Evolutionary conservation across 1,284 basidiomycete species (phyloP), one percentile per base, ranked within the genome.

Genomic region (Cystobasidiaceae sp.): DNA sequence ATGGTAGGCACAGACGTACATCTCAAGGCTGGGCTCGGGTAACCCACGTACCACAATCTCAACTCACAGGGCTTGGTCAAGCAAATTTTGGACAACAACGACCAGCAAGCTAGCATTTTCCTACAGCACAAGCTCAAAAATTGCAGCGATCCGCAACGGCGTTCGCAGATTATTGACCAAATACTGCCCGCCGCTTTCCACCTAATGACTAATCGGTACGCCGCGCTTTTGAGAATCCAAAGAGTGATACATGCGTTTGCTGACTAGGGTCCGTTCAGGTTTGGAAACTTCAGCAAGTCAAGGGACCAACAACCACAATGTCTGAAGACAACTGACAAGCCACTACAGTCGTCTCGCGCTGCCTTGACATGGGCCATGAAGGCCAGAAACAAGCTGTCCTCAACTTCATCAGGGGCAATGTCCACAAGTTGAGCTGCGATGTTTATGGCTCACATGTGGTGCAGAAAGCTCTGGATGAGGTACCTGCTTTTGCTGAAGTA

Each of bases 21-120:
- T 3, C 13, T 39, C n/a, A 39, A 39, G n/a, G 11, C 37, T 39
- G 11, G 37, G n/a, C 19, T 21, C n/a, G 54, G 17, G 34, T 50
- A 21, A 13, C 39, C 62, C 57, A 32, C 34, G 3, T 0, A 52
- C 32, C 9, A 28, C 28, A 8, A 5, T 13, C 19, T 27, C 58
- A 49, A 17, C 48, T 44, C 46, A n/a, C n/a, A n/a, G n/a, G n/a
- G n/a, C n/a, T n/a, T 66, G 33, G n/a, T 60, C 8, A 46, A 50
- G 6, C 52, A 54, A 28, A 64, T 64, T 39, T 44, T 64, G 28
- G 61, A 64, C 28, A 27, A 52, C 32, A 66, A 66, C 63, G 57
- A 66, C 37, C 63, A 66, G 46, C 63, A 66, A 49, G 63, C 63
- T 41, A 58, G 55, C 23, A 66, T 66, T 27, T 66, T 59, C 25